Evolutionary conservation across 2,329 filamentous ascomycete species (phyloP).

Genomic region (Diaporthe destruens): DNA sequence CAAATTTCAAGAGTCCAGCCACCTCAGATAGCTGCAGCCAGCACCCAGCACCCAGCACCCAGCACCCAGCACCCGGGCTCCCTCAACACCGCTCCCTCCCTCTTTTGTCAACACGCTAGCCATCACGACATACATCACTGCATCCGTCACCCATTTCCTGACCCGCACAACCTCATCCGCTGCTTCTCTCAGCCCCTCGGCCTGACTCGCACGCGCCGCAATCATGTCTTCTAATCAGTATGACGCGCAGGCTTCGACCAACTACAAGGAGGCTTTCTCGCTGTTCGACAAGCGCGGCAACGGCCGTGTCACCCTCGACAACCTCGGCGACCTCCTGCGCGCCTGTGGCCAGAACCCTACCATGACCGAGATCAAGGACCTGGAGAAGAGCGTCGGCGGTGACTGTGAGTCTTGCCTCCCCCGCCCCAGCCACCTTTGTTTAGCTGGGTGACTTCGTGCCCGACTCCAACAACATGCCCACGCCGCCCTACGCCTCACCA

Average conservation of each 20-base stretch:
- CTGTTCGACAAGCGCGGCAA: conserved; percentile 99
- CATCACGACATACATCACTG: not conserved
- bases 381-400: conserved; percentile 89
- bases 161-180: not conserved
- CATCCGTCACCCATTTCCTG: conserved; percentile 1
- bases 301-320: conserved; percentile 87
- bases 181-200: not conserved
- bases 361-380: conserved; percentile 88
- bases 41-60: no score
- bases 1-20: conserved; percentile 38
- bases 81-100: not conserved
- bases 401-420: conserved; percentile 80
- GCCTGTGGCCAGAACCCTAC: conserved; percentile 99
- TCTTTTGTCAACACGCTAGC: conserved; percentile 9
- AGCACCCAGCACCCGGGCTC: no score
- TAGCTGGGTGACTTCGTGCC: not conserved
- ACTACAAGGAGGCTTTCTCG: conserved; percentile 99
- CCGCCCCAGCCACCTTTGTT: conserved; percentile 26
- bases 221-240: conserved; percentile 65
- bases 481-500: no score
- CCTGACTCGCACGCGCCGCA: conserved; percentile 9
- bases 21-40: conserved; percentile 22
- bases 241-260: conserved; percentile 80
- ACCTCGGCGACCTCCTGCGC: conserved; percentile 91
- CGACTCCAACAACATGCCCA: not conserved